Base-by-base conservation (phyloP, 2,329 filamentous ascomycete species). In the Tympanopsis confertula region DNA sequence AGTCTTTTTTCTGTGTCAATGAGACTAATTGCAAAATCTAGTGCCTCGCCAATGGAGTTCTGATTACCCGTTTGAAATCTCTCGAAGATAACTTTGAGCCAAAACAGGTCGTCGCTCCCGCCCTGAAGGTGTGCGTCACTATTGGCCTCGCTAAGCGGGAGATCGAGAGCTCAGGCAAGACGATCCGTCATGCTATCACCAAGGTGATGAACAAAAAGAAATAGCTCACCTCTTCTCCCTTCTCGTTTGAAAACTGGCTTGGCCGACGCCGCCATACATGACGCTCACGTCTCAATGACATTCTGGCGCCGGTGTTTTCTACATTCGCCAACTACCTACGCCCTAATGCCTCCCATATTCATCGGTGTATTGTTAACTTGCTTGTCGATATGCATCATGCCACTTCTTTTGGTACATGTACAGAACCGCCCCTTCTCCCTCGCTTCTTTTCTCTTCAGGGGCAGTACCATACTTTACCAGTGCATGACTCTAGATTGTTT, bases 91-190 rank as follows among this genome's bases (percentile, higher is more conserved):
- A 75, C 26, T 73, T 80, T 33, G 75, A 75, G 3, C 63, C 68
- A 35, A 70, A 77, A 13, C 81, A 81, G 52, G 82, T 88, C 41
- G 69, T 80, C n/a, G 70, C 74, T 47, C 86, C 91, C 7, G 86
- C 86, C 1, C 69, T 98, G 44, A 95, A 96, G 62, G 75, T 96
- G 12, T 96, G 89, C 54, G 69, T 95, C 38, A 94, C 88, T 0
- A 84, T 76, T 4, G 91, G 84, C 2, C 65, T 98, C 44, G 83
- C 84, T 18, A 93, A 84, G 67, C 95, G 94, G 65, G 91, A 98
- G 58, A 83, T 88, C 39, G 93, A 98, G 63, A 94, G 93, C 66
- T 86, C 91, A 1, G 91, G 88, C 13, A 78, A 81, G 5, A 79
- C 75, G 7, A 88, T 98, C 47, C 72, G 89, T 42, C 88, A 95